Base-by-base conservation (phyloP, 108 stramenopile species). In the Stephanodiscus triporus region DNA sequence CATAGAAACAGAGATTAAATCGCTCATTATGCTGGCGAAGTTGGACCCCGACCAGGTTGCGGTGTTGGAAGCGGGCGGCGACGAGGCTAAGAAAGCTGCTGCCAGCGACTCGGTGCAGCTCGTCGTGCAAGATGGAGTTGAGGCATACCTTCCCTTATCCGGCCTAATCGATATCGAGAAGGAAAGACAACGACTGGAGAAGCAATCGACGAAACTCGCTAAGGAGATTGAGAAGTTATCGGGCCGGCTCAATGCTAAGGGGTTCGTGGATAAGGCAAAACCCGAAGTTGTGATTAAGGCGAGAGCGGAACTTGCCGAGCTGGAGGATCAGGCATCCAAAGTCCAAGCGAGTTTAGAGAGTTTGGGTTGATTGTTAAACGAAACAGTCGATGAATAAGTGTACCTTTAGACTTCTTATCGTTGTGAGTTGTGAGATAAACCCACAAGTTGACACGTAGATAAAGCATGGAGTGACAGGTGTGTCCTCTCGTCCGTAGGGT, bases 241-340 rank as follows among this genome's bases (percentile, higher is more conserved):
- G 11, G 88, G 84, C 22, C 32, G 95, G 34, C 77, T 96, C n/a
- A 68, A 93, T 27, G 86, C 90, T 13, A 86, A 85, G 56, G 95
- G 95, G 45, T 96, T 96, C 60, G 82, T 87, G 11, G 93, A 94
- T 58, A 96, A 96, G 79, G 95, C 95, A 10, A 91, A 91, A 9
- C 75, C 81, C 27, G 89, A 76, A 1, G 87, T 96, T 56, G 95
- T 96, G 2, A 92, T 92, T 32, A 93, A 91, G 66, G 92, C 91
- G 9, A 84, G 81, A 72, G 84, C 83, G 9, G 89, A 94, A 64
- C 76, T 95, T 24, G 84, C 84, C 14, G 92, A 95, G 66, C 78
- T 96, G 14, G 90, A 95, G 81, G 91, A 86, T 72, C 93, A 94
- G 72, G 90, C 87, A 23, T 85, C 76, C 10, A 94, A 92, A 65